Conservation (phyloP, 2,329 filamentous ascomycete species). For the Phyllosticta capitalensis region DNA sequence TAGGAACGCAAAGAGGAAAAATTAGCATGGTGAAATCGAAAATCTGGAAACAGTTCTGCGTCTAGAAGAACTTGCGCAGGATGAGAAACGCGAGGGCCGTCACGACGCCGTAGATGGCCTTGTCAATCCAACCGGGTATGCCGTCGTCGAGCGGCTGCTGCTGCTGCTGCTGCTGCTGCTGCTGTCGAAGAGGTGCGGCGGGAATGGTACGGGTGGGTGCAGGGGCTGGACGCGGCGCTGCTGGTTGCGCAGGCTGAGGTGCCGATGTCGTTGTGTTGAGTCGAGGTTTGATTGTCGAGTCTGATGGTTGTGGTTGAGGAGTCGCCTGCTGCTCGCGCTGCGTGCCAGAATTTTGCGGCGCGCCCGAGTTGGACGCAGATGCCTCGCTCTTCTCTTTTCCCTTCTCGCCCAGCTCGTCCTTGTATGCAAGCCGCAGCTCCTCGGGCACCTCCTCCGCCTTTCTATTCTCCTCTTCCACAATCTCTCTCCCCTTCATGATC, state of each 20-base stretch:
- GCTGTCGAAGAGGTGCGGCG: slow-evolving; percentile 4
- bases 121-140: slow-evolving; percentile 68
- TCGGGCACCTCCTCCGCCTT: slow-evolving; percentile 41
- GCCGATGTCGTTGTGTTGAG: not conserved
- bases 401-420: slow-evolving; percentile 55
- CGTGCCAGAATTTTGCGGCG: not conserved
- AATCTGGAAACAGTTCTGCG: not conserved
- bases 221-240: slow-evolving; percentile 6
- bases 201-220: slow-evolving; percentile 11
- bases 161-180: slow-evolving; percentile 13
- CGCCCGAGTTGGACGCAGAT: not conserved
- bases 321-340: not conserved
- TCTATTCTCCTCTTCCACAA: slow-evolving; percentile 32
- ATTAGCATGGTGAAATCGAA: not conserved
- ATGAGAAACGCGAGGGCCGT: slow-evolving; percentile 64
- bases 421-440: slow-evolving; percentile 57
- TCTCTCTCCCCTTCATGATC: slow-evolving; percentile 63
- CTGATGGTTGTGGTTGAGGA: not conserved
- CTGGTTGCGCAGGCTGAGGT: not conserved
- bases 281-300: not conserved
- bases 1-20: not conserved
- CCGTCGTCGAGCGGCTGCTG: slow-evolving; percentile 29
- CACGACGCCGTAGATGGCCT: slow-evolving; percentile 64
- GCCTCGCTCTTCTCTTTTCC: slow-evolving; percentile 16
- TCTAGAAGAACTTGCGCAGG: slow-evolving; percentile 35